Base-by-base conservation (phyloP, 768 basidiomycete genomes). In the Amanita muscaria region DNA sequence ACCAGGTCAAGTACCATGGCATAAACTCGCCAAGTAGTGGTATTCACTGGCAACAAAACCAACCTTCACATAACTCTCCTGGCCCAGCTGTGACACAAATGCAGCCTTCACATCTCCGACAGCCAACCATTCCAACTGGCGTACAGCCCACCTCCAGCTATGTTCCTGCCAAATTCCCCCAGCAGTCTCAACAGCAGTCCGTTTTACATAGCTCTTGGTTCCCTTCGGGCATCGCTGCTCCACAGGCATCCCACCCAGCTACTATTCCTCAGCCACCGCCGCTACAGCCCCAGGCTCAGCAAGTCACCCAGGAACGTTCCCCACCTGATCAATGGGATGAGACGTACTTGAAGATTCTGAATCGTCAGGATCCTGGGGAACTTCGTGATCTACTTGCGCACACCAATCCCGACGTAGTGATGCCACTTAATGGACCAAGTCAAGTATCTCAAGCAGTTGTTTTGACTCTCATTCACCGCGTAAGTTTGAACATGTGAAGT, bases 291-390 rank as follows among this genome's bases (percentile, higher is more conserved):
- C 64, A 65, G 9, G 56, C 63, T 29, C 60, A 59, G 9, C 52
- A 60, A 41, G 61, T 53, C 23, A 56, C 55, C 41, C 57, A 63
- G 42, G 76, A 76, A 44, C 61, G 72, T 49, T 66, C 77, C 22
- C 74, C 76, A 12, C 72, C 80, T n/a, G 87, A 88, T 57, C 83
- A 87, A 50, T 90, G 88, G 88, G 88, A 90, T 51, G 84, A 88
- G 49, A 75, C 79, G 8, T 90, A 88, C 59, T 70, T 90, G 27
- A 74, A 77, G 14, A 81, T 88, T 25, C 67, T 90, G 44, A 79
- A 82, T 49, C 78, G 77, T 25, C 84, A 89, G 59, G 88, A 90
- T 54, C 54, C 74, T 12, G 67, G 72, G 49, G 84, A 87, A 60
- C 74, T 90, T 42, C 79, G 84, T 14, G 83, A 85, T 55, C 64